Base-by-base conservation (phyloP, 202 grass and related monocot genomes). In the Brachypodium distachyon region DNA sequence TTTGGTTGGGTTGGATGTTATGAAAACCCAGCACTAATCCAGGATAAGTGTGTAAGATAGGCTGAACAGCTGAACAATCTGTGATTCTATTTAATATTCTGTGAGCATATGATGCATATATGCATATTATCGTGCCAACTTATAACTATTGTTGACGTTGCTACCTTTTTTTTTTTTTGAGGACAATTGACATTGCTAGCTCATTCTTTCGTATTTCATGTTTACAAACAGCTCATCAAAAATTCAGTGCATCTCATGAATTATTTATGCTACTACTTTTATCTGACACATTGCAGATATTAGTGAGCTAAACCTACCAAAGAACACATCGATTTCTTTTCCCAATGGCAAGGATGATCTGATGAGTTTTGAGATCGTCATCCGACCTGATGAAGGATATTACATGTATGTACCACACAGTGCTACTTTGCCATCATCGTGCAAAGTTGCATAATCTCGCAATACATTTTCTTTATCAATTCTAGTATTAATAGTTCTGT, bases 301-400 rank as follows among this genome's bases (percentile, higher is more conserved):
- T 81, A 90, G 89, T 81, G 92, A 96, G 75, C 83, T 96, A 22
- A 96, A 96, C 76, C 74, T 96, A 63, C 89, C 92, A 9, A 89
- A 89, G 80, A 96, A 77, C 22, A 92, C 89, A 73, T 78, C 77
- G 12, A 96, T 96, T 83, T 87, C 89, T 73, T 96, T 96, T 84
- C 92, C 92, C 16, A 96, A 96, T 81, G 92, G 92, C 22, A 96
- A 96, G 73, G 92, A 96, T 89, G 89, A 96, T 71, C 64, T 96
- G 26, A 96, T 96, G 92, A 92, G 87, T 70, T 96, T 96, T 74
- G 89, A 96, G 75, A 92, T 92, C 78, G 83, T 67, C 29, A 83
- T 92, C 36, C 82, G 77, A 73, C 92, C 92, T 81, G 92, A 96
- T 83, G 92, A 96, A 89, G 92, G 92, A 81, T 92, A 85, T 79